phyloP scores from a whole-genome alignment of 208 protist species.

The Trypanosoma brucei region DNA sequence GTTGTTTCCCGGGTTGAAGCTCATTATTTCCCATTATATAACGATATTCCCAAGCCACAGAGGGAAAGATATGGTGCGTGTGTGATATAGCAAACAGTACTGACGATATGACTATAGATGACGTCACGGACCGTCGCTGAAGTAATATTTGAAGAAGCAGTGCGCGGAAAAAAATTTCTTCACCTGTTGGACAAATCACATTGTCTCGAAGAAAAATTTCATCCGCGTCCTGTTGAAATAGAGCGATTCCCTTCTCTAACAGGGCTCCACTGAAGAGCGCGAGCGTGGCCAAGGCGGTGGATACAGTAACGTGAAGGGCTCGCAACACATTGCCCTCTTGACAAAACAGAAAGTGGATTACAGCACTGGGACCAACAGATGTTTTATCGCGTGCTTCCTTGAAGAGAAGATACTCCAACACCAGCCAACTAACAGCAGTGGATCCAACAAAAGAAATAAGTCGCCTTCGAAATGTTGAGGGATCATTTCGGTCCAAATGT shows the following conservation, averaged over 20 bases:
- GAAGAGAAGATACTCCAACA: conserved; percentile 18
- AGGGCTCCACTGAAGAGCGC: conserved; percentile 44
- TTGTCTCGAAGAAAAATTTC: conserved; percentile 32
- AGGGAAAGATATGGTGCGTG: conserved; percentile 43
- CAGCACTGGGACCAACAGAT: conserved; percentile 5
- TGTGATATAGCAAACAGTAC: conserved; percentile 64
- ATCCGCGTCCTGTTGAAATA: conserved; percentile 1
- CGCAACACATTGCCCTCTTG: background rate
- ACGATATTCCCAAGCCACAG: conserved; percentile 31
- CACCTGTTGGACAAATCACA: conserved; percentile 57
- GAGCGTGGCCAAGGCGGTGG: conserved; percentile 25
- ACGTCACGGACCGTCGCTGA: conserved; percentile 10
- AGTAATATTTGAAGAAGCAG: conserved; percentile 50
- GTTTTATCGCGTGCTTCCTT: background rate
- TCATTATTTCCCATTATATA: background rate
- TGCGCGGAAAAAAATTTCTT: conserved; percentile 76
- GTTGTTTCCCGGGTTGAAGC: background rate
- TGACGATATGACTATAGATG: conserved; percentile 36
- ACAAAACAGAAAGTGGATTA: background rate
- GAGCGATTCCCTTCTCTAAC: conserved; percentile 13
- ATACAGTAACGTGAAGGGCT: conserved; percentile 4
- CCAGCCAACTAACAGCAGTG: conserved; percentile 10
- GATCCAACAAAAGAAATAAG: conserved; percentile 23
- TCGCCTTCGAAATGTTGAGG: conserved; percentile 32
- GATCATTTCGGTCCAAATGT: conserved; percentile 42